Evolutionary conservation across 495 filamentous ascomycete species (phyloP).

Genomic region (Daldinia loculata): DNA sequence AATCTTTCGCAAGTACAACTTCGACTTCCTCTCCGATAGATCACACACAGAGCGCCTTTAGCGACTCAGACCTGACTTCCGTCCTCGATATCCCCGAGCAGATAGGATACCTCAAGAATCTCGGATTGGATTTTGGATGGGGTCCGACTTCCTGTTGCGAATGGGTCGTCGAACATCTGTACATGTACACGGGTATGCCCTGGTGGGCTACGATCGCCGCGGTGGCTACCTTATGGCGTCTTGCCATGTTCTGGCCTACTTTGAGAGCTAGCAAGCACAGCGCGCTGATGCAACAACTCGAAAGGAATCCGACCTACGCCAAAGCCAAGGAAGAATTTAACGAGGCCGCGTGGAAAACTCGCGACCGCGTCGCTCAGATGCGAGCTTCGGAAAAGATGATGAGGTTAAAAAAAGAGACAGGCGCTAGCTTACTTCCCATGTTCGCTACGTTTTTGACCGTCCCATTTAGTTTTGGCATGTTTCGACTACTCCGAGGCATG

Average conservation of each 20-base stretch:
- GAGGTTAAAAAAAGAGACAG: slow-evolving; percentile 59
- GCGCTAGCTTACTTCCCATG: slow-evolving; percentile 61
- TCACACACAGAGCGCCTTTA: slow-evolving; percentile 10
- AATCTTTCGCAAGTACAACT: neutral
- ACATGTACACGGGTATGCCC: slow-evolving; percentile 74
- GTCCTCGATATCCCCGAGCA: slow-evolving; percentile 67
- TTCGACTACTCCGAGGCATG: slow-evolving; percentile 80
- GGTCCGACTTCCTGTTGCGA: slow-evolving; percentile 76
- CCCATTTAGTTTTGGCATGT: slow-evolving; percentile 80
- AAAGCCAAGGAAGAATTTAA: slow-evolving; percentile 59
- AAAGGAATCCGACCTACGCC: slow-evolving; percentile 56
- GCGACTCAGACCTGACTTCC: slow-evolving; percentile 53
- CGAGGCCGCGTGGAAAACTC: slow-evolving; percentile 51
- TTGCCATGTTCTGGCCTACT: slow-evolving; percentile 69
- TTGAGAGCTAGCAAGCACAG: slow-evolving; percentile 65
- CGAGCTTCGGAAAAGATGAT: slow-evolving; percentile 56
- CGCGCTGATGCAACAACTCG: slow-evolving; percentile 63
- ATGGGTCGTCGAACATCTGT: slow-evolving; percentile 80
- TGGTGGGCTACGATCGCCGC: slow-evolving; percentile 82
- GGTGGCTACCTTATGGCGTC: slow-evolving; percentile 70
- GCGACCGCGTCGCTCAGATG: slow-evolving; percentile 56
- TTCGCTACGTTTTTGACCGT: slow-evolving; percentile 70
- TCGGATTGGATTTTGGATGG: slow-evolving; percentile 88
- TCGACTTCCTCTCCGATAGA: slow-evolving; percentile 1
- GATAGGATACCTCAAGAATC: slow-evolving; percentile 81